A percentile compares a stretch with the other conserved stretches of the same genome.
Evolutionary conservation across 192 early-diverging fungal species (phyloP).

Genomic region (Coemansia sp.): DNA sequence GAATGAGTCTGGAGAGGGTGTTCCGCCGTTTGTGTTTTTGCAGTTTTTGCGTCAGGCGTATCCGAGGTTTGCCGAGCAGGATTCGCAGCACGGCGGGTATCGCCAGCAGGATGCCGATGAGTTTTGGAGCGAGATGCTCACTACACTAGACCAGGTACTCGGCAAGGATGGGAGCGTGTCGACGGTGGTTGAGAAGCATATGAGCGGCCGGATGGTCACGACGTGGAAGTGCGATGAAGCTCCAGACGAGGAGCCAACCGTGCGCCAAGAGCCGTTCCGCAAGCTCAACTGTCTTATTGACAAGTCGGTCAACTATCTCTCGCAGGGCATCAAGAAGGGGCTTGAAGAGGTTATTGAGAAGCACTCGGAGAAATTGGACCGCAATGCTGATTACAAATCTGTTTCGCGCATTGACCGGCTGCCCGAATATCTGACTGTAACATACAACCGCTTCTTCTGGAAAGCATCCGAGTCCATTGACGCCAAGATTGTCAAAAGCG

Average conservation of each 20-base stretch:
- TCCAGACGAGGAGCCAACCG: constrained; percentile 65
- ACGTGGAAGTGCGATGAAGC: constrained; percentile 64
- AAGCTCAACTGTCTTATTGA: constrained; percentile 77
- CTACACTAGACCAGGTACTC: constrained; percentile 53
- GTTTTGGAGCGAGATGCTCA: constrained; percentile 88
- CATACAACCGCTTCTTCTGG: constrained; percentile 97
- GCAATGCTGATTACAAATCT: constrained; percentile 78
- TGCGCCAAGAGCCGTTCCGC: constrained; percentile 68
- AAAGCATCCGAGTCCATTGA: constrained; percentile 73
- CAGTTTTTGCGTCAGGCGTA: constrained; percentile 74
- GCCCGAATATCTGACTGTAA: constrained; percentile 83
- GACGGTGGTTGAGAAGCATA: constrained; percentile 69
- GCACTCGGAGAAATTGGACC: constrained; percentile 74
- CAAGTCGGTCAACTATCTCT: constrained; percentile 46
- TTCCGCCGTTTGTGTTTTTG: constrained; percentile 78
- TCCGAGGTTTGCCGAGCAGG: constrained; percentile 85
- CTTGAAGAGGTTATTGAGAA: constrained; percentile 89
- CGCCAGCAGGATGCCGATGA: constrained; percentile 99
- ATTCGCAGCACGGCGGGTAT: constrained; percentile 62
- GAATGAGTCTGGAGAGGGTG: constrained; percentile 64
- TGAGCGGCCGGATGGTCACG: constrained; percentile 68
- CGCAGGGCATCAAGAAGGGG: constrained; percentile 52
- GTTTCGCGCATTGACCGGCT: constrained; percentile 76
- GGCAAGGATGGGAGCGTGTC: background rate
- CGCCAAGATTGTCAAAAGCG: constrained; percentile 93